Conservation (phyloP, 306 rosid species). For the Senna siamea region DNA sequence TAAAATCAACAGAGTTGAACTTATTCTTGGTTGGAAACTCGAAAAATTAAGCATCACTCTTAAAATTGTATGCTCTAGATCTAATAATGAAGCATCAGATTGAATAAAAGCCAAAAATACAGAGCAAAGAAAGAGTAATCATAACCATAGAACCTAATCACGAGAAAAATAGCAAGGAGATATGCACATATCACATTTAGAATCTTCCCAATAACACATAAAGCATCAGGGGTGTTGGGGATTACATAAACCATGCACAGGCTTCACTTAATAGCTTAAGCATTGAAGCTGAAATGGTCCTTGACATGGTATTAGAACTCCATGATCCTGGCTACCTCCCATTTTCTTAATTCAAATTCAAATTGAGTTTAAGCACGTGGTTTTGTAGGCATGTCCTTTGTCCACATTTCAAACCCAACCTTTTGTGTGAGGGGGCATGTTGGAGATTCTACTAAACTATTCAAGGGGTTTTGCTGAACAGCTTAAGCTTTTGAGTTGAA, state of each 20-base stretch:
- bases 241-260: too few species aligned
- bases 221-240: not conserved
- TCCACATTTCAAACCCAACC: not conserved
- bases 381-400: not conserved
- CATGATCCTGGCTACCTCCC: slow-evolving; percentile 9
- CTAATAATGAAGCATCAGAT: not conserved
- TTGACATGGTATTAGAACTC: not conserved
- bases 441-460: not conserved
- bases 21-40: not conserved
- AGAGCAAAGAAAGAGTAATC: not conserved
- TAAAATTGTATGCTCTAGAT: not conserved
- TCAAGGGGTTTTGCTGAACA: not conserved
- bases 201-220: not conserved
- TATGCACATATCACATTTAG: not conserved
- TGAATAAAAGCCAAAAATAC: not conserved
- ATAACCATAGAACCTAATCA: not conserved
- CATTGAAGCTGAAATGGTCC: not conserved
- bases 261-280: not conserved
- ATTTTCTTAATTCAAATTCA: not conserved
- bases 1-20: not conserved
- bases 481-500: not conserved
- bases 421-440: not conserved
- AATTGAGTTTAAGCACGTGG: not conserved
- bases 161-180: not conserved
- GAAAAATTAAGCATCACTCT: not conserved